These are phyloP conservation scores for Candida qinlingensis DNA, from an alignment of 805 yeast genomes.

Conservation along the genomic window DNA sequence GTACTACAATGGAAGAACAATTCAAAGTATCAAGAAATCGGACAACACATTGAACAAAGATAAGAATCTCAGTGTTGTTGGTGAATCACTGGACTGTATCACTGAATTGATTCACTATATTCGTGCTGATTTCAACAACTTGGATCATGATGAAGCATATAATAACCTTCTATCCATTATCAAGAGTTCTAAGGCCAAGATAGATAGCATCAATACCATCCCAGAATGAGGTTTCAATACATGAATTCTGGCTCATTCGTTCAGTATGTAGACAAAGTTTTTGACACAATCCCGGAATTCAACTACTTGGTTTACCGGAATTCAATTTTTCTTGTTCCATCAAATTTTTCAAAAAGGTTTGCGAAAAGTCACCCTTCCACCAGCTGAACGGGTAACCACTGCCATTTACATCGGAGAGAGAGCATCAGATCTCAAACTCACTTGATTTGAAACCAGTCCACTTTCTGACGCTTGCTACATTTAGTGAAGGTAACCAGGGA, in stretches of 20 bases:
- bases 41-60: constrained; percentile 19
- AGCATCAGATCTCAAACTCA: no score
- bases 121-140: constrained; percentile 10
- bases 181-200: constrained; percentile 11
- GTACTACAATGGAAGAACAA: constrained; percentile 43
- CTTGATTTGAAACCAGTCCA: no score
- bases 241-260: no score
- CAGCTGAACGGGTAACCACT: not conserved
- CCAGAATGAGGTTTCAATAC: constrained; percentile 4
- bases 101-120: constrained; percentile 28
- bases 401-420: not conserved
- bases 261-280: no score
- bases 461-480: no score
- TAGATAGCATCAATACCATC: constrained; percentile 12
- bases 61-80: constrained; percentile 36
- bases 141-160: constrained; percentile 12
- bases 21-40: constrained; percentile 21
- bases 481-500: no score
- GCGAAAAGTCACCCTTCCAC: not conserved
- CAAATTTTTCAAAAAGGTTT: not conserved
- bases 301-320: no score
- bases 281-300: no score
- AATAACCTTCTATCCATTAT: constrained; percentile 5
- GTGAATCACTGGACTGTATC: constrained; percentile 37
- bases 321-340: no score